phyloP scores from a whole-genome alignment of 2,329 filamentous ascomycete genomes.

The Stenocarpella maydis region DNA sequence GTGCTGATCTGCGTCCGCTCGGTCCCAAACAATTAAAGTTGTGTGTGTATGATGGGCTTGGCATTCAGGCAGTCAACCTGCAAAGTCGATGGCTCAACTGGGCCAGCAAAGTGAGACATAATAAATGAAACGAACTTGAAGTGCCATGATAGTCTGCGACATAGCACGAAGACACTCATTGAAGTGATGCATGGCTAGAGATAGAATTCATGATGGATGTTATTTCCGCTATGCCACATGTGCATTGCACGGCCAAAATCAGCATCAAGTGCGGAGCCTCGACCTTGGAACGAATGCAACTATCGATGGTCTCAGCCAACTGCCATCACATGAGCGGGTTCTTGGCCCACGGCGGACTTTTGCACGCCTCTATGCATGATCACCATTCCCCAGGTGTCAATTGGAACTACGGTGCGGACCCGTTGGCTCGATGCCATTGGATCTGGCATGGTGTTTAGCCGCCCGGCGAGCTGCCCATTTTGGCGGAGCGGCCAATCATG shows the following conservation, averaged over 20 bases:
- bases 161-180: too few species aligned
- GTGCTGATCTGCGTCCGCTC: too few species aligned
- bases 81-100: too few species aligned
- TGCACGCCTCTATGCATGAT: background rate
- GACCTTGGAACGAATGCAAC: background rate
- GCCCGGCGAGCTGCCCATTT: conserved; percentile 21
- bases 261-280: background rate
- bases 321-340: background rate
- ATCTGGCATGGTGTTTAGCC: conserved; percentile 6
- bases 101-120: too few species aligned
- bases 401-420: conserved; percentile 9
- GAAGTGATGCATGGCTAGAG: too few species aligned
- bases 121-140: too few species aligned
- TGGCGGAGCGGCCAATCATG: conserved; percentile 5
- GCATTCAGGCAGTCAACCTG: too few species aligned
- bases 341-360: background rate
- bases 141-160: too few species aligned
- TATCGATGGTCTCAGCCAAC: background rate
- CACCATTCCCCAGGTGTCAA: background rate
- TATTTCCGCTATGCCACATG: too few species aligned
- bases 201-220: too few species aligned
- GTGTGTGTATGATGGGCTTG: too few species aligned
- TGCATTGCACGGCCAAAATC: background rate
- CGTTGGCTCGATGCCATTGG: conserved; percentile 1
- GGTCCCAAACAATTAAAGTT: too few species aligned